A percentile compares a stretch with the other conserved stretches of the same genome.
Conservation (phyloP, 2,329 filamentous ascomycete genomes). For the Colletotrichum orchidophilum region DNA sequence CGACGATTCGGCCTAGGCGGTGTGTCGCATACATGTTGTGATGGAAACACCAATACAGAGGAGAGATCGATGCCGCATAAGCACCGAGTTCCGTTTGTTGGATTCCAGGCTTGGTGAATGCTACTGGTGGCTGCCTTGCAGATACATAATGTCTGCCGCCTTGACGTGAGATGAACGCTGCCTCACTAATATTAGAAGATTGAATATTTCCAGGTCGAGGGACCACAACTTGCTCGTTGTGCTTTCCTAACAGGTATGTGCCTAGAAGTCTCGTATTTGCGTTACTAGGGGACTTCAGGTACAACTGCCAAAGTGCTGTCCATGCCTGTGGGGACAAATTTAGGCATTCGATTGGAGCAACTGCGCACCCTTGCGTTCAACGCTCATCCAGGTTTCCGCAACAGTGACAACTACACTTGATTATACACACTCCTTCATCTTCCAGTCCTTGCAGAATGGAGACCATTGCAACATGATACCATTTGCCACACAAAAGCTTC, state of each 20-base stretch:
- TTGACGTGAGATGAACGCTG: conserved; percentile 1
- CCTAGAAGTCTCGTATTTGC: neutral
- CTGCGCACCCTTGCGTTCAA: neutral
- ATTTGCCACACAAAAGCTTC: neutral
- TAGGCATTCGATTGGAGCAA: neutral
- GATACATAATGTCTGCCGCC: neutral
- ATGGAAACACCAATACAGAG: neutral
- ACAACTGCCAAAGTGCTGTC: neutral
- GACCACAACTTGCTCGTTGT: neutral
- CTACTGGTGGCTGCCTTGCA: conserved; percentile 4
- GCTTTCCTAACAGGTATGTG: neutral
- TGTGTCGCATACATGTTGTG: conserved; percentile 24
- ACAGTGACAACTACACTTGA: neutral
- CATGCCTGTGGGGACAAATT: neutral
- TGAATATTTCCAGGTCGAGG: conserved; percentile 21
- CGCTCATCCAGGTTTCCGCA: neutral
- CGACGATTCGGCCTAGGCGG: conserved; percentile 17
- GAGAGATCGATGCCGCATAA: neutral
- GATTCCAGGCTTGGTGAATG: neutral
- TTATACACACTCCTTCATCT: neutral
- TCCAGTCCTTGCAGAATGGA: neutral
- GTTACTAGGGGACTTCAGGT: neutral
- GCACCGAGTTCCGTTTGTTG: neutral
- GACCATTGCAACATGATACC: conserved; percentile 6
- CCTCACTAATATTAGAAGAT: neutral